Evolutionary conservation across 2,329 filamentous ascomycete genomes (phyloP).

Genomic region (Arthrobotrys sphaeroides): DNA sequence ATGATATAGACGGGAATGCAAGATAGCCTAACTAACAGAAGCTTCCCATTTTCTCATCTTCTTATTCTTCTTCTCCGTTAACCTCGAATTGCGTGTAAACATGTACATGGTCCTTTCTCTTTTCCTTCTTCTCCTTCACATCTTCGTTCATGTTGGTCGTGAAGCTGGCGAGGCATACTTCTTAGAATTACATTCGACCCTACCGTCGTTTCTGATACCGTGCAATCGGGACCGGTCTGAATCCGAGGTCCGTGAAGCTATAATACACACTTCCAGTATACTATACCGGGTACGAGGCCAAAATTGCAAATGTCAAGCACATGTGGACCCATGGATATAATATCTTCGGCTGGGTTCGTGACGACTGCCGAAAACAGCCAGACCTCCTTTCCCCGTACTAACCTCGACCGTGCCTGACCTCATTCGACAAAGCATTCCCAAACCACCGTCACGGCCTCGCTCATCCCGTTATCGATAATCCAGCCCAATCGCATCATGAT

Average conservation of each 20-base stretch:
- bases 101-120: not conserved
- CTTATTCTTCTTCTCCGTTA: not conserved
- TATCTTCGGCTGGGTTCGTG: constrained; percentile 11
- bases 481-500: not conserved
- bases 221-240: no score
- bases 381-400: constrained; percentile 52
- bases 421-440: not conserved
- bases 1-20: constrained; percentile 15
- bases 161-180: constrained; percentile 34
- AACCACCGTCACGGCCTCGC: not conserved
- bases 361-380: constrained; percentile 30
- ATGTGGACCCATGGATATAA: not conserved
- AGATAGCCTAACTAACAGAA: not conserved
- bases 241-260: no score
- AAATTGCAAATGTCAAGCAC: no score
- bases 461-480: not conserved
- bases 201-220: not conserved
- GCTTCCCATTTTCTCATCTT: constrained; percentile 8
- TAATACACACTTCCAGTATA: no score
- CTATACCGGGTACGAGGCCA: no score
- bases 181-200: constrained; percentile 23
- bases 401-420: not conserved
- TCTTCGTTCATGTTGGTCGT: constrained; percentile 4
- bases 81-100: constrained; percentile 27
- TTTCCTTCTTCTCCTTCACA: not conserved